Conservation (phyloP, 129 eudicot genomes). For the Tagetes erecta region DNA sequence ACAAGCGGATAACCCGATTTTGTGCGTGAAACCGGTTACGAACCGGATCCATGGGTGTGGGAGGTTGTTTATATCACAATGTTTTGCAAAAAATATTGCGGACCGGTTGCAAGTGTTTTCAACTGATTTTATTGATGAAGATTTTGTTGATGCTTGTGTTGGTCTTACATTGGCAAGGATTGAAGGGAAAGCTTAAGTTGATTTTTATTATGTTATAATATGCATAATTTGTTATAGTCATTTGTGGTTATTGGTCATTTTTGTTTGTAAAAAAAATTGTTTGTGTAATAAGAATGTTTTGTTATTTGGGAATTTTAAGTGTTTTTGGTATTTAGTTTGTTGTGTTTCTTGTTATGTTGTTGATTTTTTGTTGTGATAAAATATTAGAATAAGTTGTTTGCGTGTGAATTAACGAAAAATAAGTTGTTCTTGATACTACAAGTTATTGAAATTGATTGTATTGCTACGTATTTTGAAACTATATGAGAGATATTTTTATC, state of each 20-base stretch:
- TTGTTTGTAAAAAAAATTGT: constrained; percentile 16
- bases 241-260: constrained; percentile 8
- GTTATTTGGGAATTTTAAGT: background rate
- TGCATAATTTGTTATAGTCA: background rate
- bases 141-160: constrained; percentile 86
- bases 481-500: background rate
- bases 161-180: constrained; percentile 78
- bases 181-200: constrained; percentile 57
- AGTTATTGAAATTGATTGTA: background rate
- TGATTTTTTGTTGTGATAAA: background rate
- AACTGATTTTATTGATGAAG: constrained; percentile 74
- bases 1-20: constrained; percentile 77
- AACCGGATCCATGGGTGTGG: constrained; percentile 72
- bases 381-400: background rate
- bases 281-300: background rate
- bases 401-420: constrained; percentile 7
- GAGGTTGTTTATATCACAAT: constrained; percentile 67
- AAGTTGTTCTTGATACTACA: background rate
- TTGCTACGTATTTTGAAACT: background rate
- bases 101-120: constrained; percentile 77
- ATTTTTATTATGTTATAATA: background rate
- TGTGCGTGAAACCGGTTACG: constrained; percentile 92
- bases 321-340: background rate
- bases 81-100: constrained; percentile 49
- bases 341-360: constrained; percentile 11